phyloP scores from a whole-genome alignment of 208 protist genomes.

The Angomonas desouzai region DNA sequence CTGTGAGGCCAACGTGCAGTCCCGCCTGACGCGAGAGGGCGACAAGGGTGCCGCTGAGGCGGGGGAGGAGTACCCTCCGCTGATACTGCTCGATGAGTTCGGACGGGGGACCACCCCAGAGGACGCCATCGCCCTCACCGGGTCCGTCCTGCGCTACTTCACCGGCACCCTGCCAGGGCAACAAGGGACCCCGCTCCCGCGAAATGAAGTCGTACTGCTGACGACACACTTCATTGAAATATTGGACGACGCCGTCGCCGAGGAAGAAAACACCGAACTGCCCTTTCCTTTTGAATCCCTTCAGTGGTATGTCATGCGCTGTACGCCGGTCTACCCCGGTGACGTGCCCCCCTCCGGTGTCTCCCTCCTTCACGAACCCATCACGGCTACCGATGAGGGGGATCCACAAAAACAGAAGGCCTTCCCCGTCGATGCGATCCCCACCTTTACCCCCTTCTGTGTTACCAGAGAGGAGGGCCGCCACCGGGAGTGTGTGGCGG shows the following conservation, averaged over 20 bases:
- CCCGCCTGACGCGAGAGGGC: conserved; percentile 6
- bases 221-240: conserved; percentile 76
- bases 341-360: not conserved
- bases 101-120: conserved; percentile 89
- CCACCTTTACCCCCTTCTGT: conserved; percentile 33
- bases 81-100: conserved; percentile 94
- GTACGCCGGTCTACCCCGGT: conserved; percentile 24
- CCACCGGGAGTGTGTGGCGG: conserved; percentile 18
- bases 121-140: conserved; percentile 83
- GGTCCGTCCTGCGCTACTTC: conserved; percentile 50
- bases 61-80: conserved; percentile 25
- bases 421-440: conserved; percentile 28
- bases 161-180: conserved; percentile 9
- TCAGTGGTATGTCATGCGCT: conserved; percentile 41
- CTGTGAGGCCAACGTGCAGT: conserved; percentile 20
- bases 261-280: conserved; percentile 5
- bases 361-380: not conserved
- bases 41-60: conserved; percentile 10
- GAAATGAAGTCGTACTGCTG: conserved; percentile 46
- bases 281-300: conserved; percentile 44
- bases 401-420: too few species aligned
- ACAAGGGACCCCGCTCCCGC: not conserved
- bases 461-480: conserved; percentile 19
- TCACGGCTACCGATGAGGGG: too few species aligned
- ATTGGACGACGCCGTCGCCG: conserved; percentile 12